Conservation (phyloP, 169 alveolate species). For the Besnoitia besnoiti region DNA sequence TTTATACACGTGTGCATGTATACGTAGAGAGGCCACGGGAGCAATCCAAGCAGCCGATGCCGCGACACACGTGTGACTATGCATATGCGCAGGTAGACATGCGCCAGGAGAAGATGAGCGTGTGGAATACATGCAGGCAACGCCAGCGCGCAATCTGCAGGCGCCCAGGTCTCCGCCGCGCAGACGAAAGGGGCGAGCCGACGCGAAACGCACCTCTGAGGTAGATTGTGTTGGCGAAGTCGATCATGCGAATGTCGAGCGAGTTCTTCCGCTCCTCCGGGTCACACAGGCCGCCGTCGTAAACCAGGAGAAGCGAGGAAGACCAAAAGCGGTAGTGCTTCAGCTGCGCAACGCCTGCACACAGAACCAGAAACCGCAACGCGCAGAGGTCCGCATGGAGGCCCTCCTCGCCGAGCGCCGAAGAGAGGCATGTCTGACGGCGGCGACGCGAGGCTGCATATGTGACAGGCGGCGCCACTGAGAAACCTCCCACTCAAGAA, state of each 20-base stretch:
- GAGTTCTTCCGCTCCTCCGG: constrained; percentile 69
- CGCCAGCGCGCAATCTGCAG: too few species aligned
- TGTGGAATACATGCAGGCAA: too few species aligned
- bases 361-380: not conserved
- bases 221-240: constrained; percentile 77
- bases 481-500: too few species aligned
- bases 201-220: constrained; percentile 45
- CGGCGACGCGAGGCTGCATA: too few species aligned
- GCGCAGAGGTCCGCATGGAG: too few species aligned
- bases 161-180: not conserved
- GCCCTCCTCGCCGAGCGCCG: too few species aligned
- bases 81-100: not conserved
- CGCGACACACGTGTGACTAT: not conserved
- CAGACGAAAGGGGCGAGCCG: not conserved
- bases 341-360: constrained; percentile 67
- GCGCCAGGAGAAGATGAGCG: not conserved
- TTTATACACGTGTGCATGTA: not conserved
- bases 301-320: constrained; percentile 76
- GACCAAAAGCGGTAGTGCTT: constrained; percentile 79
- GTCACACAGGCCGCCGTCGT: constrained; percentile 77
- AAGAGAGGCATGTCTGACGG: too few species aligned
- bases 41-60: too few species aligned
- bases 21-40: not conserved
- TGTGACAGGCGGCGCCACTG: too few species aligned
- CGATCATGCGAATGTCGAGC: constrained; percentile 78